Conservation (phyloP, 2,329 filamentous ascomycete genomes). For the Trichoderma pleuroti region DNA sequence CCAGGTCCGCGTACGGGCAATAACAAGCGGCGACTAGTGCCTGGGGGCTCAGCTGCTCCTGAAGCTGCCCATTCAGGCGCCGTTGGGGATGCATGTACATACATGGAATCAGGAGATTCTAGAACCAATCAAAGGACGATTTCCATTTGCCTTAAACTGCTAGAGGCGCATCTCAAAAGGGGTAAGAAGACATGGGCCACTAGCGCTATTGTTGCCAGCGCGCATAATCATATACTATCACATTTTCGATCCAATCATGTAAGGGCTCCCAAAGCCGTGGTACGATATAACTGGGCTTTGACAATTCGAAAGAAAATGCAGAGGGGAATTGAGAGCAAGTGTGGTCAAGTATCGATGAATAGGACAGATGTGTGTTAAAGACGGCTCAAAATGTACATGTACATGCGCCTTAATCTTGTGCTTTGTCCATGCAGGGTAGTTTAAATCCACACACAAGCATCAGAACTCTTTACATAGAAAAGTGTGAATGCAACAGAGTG, state of each 20-base stretch:
- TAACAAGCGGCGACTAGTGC: not conserved
- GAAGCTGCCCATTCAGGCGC: not conserved
- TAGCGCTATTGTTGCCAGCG: not conserved
- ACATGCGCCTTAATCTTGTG: not conserved
- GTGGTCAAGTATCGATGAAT: not conserved
- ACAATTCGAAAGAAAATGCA: not conserved
- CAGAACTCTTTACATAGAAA: not conserved
- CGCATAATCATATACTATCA: not conserved
- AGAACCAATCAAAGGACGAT: not conserved
- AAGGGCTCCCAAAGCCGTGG: not conserved
- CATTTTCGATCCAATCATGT: not conserved
- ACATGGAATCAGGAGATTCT: slow-evolving; percentile 3
- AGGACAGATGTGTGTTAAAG: not conserved
- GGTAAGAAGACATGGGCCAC: not conserved
- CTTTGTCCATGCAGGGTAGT: not conserved
- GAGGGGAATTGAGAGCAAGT: not conserved
- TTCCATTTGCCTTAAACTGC: not conserved
- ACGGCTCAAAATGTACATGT: not conserved
- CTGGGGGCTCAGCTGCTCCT: not conserved
- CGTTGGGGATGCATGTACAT: not conserved
- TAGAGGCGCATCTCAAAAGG: not conserved
- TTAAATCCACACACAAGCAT: too few relatives aligned
- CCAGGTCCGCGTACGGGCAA: not conserved
- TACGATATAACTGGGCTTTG: not conserved
- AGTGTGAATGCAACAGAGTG: not conserved